phyloP scores from a whole-genome alignment of 345 rosid genomes.

The Lepidium aucheri region DNA sequence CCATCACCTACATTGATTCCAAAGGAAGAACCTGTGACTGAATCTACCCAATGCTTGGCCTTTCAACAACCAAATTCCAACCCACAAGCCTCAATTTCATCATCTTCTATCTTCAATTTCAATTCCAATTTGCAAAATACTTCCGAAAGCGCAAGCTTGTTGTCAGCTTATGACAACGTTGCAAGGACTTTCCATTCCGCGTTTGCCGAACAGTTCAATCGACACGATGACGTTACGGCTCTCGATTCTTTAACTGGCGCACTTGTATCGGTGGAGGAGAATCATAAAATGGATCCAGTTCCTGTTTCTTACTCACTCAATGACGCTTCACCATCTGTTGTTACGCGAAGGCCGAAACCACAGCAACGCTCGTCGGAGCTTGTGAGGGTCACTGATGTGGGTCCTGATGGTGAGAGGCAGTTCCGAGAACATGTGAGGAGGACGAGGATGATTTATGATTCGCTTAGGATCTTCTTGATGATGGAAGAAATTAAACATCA shows the following conservation, averaged over 20 bases:
- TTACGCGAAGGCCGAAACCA: constrained; percentile 19
- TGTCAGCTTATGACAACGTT: constrained; percentile 44
- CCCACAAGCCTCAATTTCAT: constrained; percentile 11
- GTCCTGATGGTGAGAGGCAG: constrained; percentile 40
- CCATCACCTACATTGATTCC: not conserved
- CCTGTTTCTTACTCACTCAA: not conserved
- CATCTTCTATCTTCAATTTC: not conserved
- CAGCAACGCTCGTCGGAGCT: constrained; percentile 56
- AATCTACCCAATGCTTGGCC: not conserved
- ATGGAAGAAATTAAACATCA: constrained; percentile 29
- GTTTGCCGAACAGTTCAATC: constrained; percentile 36
- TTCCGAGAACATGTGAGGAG: constrained; percentile 56
- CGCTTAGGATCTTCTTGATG: constrained; percentile 43
- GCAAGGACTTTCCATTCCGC: constrained; percentile 54
- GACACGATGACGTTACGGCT: constrained; percentile 30
- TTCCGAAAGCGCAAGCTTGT: constrained; percentile 11
- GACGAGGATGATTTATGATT: constrained; percentile 58
- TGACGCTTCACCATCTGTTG: constrained; percentile 9
- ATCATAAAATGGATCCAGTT: not conserved
- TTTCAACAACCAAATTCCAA: constrained; percentile 17
- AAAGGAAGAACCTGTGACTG: not conserved
- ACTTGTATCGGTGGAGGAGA: constrained; percentile 37
- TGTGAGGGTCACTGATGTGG: constrained; percentile 63
- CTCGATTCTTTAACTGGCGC: constrained; percentile 50
- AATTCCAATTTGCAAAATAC: not conserved